Evolutionary conservation across 2,329 filamentous ascomycete species (phyloP), one percentile per base, ranked within the genome.

Genomic region (Dactylonectria estremocensis): DNA sequence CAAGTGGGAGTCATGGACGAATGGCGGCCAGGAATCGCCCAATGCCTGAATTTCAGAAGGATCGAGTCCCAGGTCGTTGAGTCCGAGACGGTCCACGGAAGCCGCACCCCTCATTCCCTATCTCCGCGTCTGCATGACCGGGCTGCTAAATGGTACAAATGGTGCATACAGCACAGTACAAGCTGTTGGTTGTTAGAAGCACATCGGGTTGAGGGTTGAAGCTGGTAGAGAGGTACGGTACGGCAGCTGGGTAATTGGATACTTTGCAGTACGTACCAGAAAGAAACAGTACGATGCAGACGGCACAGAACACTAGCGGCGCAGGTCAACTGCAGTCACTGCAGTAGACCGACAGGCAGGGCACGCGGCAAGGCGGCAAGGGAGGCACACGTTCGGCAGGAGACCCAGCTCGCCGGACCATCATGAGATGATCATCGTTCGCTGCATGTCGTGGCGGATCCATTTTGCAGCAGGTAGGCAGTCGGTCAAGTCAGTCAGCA

Each of bases 361-460:
- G 37, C 46, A 65, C 56, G 22, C 22, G 50, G 60, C 60, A 71
- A 62, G 55, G 49, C 58, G 35, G 49, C 55, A 71, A 70, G 54
- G 48, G 45, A 40, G 49, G 45, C 56, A 59, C 58, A 70, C 56
- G 66, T 59, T 67, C 65, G 55, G 45, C 50, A 62, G 62, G 66
- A n/a, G 67, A 64, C 59, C 69, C 62, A 64, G 65, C 66, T 66
- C 65, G 71, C 52, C 64, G 70, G 55, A 60, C 65, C 67, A 75
- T 76, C 68, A 76, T 76, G 64, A 73, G 72, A 72, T 74, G 74
- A 76, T 74, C 59, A 73, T 73, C 71, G 69, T 76, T 70, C 66
- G 62, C 72, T 72, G 69, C 68, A 71, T 46, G 66, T 61, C 31
- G 69, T 62, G 64, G 63, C 56, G 31, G 56, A 33, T 59, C 61